Conservation (phyloP, 768 basidiomycete species). For the Lactifluus subvellereus region DNA sequence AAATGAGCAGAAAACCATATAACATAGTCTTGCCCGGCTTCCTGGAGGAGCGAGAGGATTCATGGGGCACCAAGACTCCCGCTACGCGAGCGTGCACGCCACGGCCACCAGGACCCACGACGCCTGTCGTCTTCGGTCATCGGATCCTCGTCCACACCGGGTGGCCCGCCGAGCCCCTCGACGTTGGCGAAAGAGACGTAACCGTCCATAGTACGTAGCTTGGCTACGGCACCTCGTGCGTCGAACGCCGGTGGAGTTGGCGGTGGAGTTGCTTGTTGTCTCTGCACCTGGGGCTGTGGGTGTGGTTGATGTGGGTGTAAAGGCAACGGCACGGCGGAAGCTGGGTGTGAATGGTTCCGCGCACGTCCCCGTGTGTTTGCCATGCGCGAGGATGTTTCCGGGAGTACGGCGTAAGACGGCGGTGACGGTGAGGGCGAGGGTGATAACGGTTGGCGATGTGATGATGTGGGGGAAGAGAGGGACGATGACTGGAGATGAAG, state of each 20-base stretch:
- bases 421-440: constrained; percentile 24
- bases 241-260: constrained; percentile 45
- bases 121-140: constrained; percentile 5
- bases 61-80: constrained; percentile 7
- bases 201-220: constrained; percentile 50
- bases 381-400: constrained; percentile 5
- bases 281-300: constrained; percentile 1
- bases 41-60: background rate
- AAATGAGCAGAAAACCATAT: background rate
- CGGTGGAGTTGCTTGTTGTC: constrained; percentile 25
- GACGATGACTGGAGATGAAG: constrained; percentile 17
- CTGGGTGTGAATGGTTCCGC: constrained; percentile 17
- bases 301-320: background rate
- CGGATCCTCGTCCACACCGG: constrained; percentile 37
- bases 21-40: background rate
- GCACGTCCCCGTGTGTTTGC: constrained; percentile 16
- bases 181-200: constrained; percentile 65
- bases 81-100: constrained; percentile 14
- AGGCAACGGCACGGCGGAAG: background rate
- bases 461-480: constrained; percentile 14
- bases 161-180: constrained; percentile 60
- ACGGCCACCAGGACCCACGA: constrained; percentile 17
- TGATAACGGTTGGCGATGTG: constrained; percentile 16
- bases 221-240: constrained; percentile 53
- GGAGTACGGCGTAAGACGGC: constrained; percentile 9